Evolutionary conservation across 2,329 filamentous ascomycete genomes (phyloP), one percentile per base, ranked within the genome.

Genomic region (Cercospora sp.): DNA sequence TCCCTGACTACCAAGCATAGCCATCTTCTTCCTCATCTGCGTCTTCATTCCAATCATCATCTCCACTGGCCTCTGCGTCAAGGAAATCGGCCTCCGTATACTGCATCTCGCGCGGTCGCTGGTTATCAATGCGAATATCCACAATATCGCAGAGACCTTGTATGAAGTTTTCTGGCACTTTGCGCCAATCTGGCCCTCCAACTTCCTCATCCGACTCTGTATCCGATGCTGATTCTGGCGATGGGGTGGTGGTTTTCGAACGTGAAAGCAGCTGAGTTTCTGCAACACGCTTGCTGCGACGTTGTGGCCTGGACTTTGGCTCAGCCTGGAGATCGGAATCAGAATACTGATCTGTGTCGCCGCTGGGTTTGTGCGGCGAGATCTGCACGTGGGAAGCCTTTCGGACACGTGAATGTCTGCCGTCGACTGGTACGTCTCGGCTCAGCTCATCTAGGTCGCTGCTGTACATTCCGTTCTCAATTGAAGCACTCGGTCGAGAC

Each of bases 51-150:
- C 85, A 79, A 42, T 87, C 84, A 40, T 87, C 85, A 66, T 86
- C 84, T 3, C 83, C 84, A 78, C 79, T 91, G 79, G 80, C 77
- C 73, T 89, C 87, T 23, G 83, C 83, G 71, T 89, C 87, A 13
- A 91, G 78, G 73, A 94, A 94, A 76, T 94, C 91, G 1, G 85
- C 87, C 82, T 93, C 91, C 23, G 85, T 85, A 71, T 85, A 91
- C 69, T 90, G 88, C 26, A 85, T 81, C 79, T 93, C 91, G 2
- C 84, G 84, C 5, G 89, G 88, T 68, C 92, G 89, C 75, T 91
- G 86, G 76, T 94, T 94, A 78, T 94, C 91, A 72, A 94, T 89
- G 55, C 87, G 82, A 53, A 94, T 85, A 68, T 91, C 86, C 18
- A 94, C 90, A 5, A 88, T 83, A 48, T 89, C 84, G 74, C 91